phyloP scores from a whole-genome alignment of 805 yeast species.

The Nakazawaea ambrosiae region DNA sequence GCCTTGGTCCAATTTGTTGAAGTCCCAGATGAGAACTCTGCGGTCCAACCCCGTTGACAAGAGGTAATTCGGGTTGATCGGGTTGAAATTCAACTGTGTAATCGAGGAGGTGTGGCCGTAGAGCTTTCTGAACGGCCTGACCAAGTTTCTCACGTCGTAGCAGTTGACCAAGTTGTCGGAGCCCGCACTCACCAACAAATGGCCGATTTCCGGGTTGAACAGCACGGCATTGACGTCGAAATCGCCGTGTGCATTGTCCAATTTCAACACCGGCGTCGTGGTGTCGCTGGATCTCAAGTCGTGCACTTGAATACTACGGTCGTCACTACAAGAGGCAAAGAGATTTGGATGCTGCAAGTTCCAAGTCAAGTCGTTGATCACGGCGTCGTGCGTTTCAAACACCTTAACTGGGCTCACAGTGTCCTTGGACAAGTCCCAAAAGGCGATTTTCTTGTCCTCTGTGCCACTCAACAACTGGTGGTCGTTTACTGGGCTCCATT shows the following conservation, averaged over 20 bases:
- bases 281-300: conserved; percentile 39
- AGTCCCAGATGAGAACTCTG: conserved; percentile 70
- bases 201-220: conserved; percentile 49
- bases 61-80: conserved; percentile 40
- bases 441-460: conserved; percentile 58
- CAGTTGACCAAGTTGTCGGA: conserved; percentile 66
- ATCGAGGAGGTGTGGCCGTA: conserved; percentile 60
- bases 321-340: conserved; percentile 71
- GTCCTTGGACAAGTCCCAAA: conserved; percentile 53
- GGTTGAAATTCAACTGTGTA: conserved; percentile 48
- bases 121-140: conserved; percentile 50
- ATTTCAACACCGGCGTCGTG: conserved; percentile 33
- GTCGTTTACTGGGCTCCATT: conserved; percentile 47
- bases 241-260: conserved; percentile 44
- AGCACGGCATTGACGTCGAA: conserved; percentile 58
- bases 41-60: conserved; percentile 58
- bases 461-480: conserved; percentile 55
- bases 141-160: conserved; percentile 68
- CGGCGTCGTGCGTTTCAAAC: conserved; percentile 45
- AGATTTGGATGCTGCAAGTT: conserved; percentile 33
- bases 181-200: conserved; percentile 68
- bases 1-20: conserved; percentile 47
- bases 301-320: conserved; percentile 50
- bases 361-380: conserved; percentile 65
- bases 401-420: conserved; percentile 35